Percentiles rank a stretch among this genome's conserved stretches.
These are phyloP conservation scores for Fusarium irregulare DNA, from an alignment of 2,329 filamentous ascomycete species.

Conservation along the genomic window DNA sequence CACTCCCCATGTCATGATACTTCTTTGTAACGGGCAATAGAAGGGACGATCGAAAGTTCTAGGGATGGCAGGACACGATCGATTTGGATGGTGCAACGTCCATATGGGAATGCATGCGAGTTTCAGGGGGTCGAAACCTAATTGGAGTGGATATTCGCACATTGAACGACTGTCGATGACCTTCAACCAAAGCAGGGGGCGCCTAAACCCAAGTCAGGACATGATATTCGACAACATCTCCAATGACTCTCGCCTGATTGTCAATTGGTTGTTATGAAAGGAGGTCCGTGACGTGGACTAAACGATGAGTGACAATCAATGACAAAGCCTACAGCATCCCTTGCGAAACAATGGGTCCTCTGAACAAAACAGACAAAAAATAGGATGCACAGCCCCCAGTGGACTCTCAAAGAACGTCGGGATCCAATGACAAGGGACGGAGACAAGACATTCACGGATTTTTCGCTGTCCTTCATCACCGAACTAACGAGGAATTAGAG, in stretches of 20 bases:
- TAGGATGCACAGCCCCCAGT: constrained; percentile 33
- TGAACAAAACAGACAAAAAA: constrained; percentile 13
- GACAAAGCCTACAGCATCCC: constrained; percentile 22
- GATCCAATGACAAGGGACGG: constrained; percentile 25
- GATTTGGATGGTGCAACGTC: constrained; percentile 19
- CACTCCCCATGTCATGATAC: constrained; percentile 13
- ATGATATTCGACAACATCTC: not conserved
- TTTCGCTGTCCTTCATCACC: constrained; percentile 11
- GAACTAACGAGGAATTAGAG: constrained; percentile 33
- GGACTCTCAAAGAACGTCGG: constrained; percentile 11
- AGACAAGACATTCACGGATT: not conserved
- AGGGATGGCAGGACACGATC: constrained; percentile 19
- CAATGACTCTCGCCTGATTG: constrained; percentile 37
- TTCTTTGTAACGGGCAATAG: constrained; percentile 18
- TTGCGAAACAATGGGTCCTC: constrained; percentile 33
- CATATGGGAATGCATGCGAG: constrained; percentile 29
- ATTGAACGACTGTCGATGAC: not conserved
- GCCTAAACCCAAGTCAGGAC: not conserved
- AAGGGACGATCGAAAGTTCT: constrained; percentile 30
- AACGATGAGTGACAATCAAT: constrained; percentile 30
- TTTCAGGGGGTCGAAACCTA: constrained; percentile 35
- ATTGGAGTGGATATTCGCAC: constrained; percentile 16
- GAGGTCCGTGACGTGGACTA: constrained; percentile 43
- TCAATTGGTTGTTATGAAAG: constrained; percentile 38
- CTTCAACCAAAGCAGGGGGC: constrained; percentile 10